Percentiles rank a stretch among this genome's conserved stretches.
phyloP scores from a whole-genome alignment of 345 rosid genomes.

The Jatropha curcas region DNA sequence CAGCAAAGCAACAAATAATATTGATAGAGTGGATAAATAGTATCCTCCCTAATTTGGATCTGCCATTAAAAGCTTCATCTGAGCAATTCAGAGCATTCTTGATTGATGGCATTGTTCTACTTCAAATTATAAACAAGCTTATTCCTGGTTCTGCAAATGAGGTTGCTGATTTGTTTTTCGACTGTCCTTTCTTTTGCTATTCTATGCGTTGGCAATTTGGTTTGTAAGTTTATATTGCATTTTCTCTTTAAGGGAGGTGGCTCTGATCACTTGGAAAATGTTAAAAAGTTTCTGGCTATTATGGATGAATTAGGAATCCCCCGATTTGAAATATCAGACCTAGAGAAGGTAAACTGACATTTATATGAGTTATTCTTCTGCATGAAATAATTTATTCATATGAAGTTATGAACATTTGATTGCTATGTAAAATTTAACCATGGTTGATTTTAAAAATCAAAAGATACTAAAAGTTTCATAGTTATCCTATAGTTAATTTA shows the following conservation, averaged over 20 bases:
- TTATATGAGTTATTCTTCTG: not conserved
- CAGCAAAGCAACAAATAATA: constrained; percentile 42
- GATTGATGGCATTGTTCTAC: constrained; percentile 44
- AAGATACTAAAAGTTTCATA: not conserved
- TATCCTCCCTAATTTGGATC: constrained; percentile 37
- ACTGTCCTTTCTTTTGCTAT: not conserved
- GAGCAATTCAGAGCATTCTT: constrained; percentile 50
- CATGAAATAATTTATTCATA: not conserved
- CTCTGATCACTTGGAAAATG: constrained; percentile 43
- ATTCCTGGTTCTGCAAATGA: constrained; percentile 45
- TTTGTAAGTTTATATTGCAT: constrained; percentile 13
- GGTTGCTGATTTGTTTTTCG: constrained; percentile 36
- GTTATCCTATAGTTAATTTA: not conserved
- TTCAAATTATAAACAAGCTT: constrained; percentile 43
- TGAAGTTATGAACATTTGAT: not conserved
- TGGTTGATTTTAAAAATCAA: no score
- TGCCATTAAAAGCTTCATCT: constrained; percentile 45
- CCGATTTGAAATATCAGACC: constrained; percentile 59
- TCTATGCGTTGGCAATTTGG: not conserved
- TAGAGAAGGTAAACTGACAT: constrained; percentile 68
- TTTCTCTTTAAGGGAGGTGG: constrained; percentile 47
- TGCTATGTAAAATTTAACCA: no score
- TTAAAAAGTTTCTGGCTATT: constrained; percentile 53
- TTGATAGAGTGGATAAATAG: constrained; percentile 55
- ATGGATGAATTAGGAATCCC: constrained; percentile 72